Base-by-base conservation (phyloP, 305 asterid species). In the Solanum aculeatissimum region DNA sequence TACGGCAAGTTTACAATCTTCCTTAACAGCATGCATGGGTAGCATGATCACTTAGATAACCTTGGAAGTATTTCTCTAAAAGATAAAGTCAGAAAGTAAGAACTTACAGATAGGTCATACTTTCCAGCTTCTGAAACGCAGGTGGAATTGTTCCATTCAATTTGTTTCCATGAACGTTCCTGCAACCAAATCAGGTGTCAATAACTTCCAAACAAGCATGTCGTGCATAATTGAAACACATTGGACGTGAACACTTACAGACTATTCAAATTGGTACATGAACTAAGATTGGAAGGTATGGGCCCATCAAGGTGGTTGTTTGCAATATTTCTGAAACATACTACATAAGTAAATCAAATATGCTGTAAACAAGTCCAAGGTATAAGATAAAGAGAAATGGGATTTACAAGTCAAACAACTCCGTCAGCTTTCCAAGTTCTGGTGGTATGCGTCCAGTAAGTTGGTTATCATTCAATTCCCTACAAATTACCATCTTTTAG, bases 41-140 rank as follows among this genome's bases (percentile, higher is more conserved):
- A 71, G 54, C 29, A 42, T 71, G 80, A 42, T 7, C 35, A 72
- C 57, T 18, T 72, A 14, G 21, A 43, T 21, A 72, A 21, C 55
- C n/a, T 71, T 42, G 0, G 2, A 72, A 27, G 51, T 42, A n/a
- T 42, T 40, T 4, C 21, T 10, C n/a, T 65, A 83, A 23, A 32
- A 40, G 19, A 40, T 4, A 25, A 40, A 35, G 6, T 45, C 45
- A 75, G 43, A 49, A 9, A 27, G 63, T 49, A 51, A 77, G 65
- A 85, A 92, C 98, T 94, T 87, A 95, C 98, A 95, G 90, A 91
- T 97, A 92, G 6, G 99, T 97, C 99, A 95, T 95, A 89, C 98
- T 97, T 88, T 95, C 98, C 14, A 97, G 92, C 90, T 87, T 93
- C 58, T 95, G 94, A 93, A 94, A 94, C 35, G 92, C 91, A n/a